Evolutionary conservation across 1,139 yeast species (phyloP), one percentile per base, ranked within the genome.

Genomic region (Diutina rugosa): DNA sequence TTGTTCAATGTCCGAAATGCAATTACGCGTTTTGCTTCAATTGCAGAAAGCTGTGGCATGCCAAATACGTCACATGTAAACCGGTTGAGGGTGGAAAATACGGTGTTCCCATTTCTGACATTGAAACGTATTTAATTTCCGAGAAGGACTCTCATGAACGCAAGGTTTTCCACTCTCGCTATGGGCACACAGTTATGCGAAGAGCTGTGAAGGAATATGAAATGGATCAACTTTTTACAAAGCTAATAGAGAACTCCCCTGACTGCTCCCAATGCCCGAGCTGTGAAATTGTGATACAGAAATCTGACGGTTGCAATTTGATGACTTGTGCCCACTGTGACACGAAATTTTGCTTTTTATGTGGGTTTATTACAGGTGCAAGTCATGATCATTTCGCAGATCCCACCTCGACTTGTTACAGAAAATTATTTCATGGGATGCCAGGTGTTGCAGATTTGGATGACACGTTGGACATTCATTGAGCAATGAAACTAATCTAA

Each of bases 21-120:
- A 66, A 70, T 14, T 74, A 78, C 63, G 85, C 87, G 2, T 85
- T 82, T 63, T 85, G 90, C 63, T 73, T 74, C 59, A 74, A 73
- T 45, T 85, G 90, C 65, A 67, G 74, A 14, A 82, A 79, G 60
- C 80, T 87, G 1, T 84, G 87, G 85, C 91, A 85, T 67, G 87
- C 88, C 2, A 51, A 54, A 38, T 46, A 57, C 46, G 53, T 58
- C 12, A 59, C 56, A 29, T 60, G 62, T 41, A 77, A 78, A 56
- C 63, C 66, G 30, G 82, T 87, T 63, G 72, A 74, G 16, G 66
- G 63, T 49, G 56, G 59, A 49, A 70, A 71, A 55, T 60, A 61
- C 41, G 72, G 70, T 3, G 75, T 84, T 4, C 78, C 85, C 0
- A 59, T 60, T 1, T 78, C 71, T 3, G 73, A 73, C 1, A 61